Evolutionary conservation across 495 filamentous ascomycete species (phyloP).

Genomic region (Hapsidospora chrysogenum): DNA sequence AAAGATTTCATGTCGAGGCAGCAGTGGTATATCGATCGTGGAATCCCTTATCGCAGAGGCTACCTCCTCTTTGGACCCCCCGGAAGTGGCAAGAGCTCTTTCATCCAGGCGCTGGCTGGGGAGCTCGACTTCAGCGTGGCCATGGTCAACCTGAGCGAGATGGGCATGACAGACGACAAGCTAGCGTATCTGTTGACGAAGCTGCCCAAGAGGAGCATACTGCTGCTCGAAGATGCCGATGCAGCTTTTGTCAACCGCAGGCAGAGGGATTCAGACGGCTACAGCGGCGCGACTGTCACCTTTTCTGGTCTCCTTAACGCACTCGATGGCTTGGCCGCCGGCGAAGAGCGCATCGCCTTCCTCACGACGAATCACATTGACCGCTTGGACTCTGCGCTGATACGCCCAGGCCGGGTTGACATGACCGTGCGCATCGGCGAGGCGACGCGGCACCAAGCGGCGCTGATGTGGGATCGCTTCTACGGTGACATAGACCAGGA

Average conservation of each 20-base stretch:
- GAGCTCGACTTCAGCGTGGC: slow-evolving; percentile 88
- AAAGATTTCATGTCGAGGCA: slow-evolving; percentile 63
- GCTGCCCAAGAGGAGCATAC: slow-evolving; percentile 68
- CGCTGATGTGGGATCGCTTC: slow-evolving; percentile 83
- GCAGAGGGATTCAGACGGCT: slow-evolving; percentile 67
- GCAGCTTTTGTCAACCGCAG: slow-evolving; percentile 76
- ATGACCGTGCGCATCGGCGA: slow-evolving; percentile 84
- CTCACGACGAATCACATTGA: slow-evolving; percentile 92
- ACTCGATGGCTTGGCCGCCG: slow-evolving; percentile 85
- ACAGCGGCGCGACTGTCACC: slow-evolving; percentile 78
- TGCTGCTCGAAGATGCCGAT: slow-evolving; percentile 88
- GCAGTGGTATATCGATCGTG: slow-evolving; percentile 85
- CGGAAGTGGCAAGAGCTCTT: slow-evolving; percentile 88
- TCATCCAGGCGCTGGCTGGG: slow-evolving; percentile 88
- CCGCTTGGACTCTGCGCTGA: slow-evolving; percentile 71
- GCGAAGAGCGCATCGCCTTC: slow-evolving; percentile 84
- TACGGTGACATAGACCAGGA: slow-evolving; percentile 66
- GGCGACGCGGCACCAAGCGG: slow-evolving; percentile 70
- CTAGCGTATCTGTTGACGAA: slow-evolving; percentile 79
- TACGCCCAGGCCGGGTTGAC: slow-evolving; percentile 84
- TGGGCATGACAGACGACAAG: slow-evolving; percentile 84
- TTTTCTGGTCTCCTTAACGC: slow-evolving; percentile 92
- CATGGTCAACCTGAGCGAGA: slow-evolving; percentile 83
- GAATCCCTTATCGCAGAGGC: slow-evolving; percentile 85
- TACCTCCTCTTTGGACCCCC: slow-evolving; percentile 91